Evolutionary conservation across 805 yeast species (phyloP).

Genomic region (Sungouiella thailandica): DNA sequence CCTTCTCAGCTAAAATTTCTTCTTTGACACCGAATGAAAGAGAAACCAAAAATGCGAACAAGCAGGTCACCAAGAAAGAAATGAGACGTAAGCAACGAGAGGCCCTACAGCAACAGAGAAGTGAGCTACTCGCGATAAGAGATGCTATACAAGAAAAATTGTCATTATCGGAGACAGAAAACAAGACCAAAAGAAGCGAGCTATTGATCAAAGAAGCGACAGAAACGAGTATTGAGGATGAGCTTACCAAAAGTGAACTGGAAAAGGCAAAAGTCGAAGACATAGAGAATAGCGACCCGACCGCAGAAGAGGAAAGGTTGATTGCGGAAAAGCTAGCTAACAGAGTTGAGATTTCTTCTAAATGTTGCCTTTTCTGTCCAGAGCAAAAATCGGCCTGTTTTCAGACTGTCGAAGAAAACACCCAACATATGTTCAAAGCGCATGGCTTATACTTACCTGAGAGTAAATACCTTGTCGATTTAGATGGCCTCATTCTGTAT

Average conservation of each 20-base stretch:
- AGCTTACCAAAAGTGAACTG: constrained; percentile 1
- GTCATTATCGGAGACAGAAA: constrained; percentile 29
- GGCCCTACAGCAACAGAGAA: constrained; percentile 44
- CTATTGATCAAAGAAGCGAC: constrained; percentile 3
- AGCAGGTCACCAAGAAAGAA: constrained; percentile 44
- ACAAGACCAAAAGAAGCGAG: constrained; percentile 15
- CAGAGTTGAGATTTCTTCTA: constrained; percentile 43
- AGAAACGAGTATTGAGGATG: neutral
- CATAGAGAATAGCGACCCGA: constrained; percentile 13
- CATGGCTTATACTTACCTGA: constrained; percentile 93
- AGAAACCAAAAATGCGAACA: constrained; percentile 20
- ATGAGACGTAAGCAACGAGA: constrained; percentile 47
- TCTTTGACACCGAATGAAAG: constrained; percentile 11
- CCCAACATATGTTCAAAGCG: constrained; percentile 68
- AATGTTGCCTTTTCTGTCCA: constrained; percentile 49
- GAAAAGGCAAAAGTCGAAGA: no score
- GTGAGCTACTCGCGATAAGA: constrained; percentile 29
- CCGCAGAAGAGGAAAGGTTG: constrained; percentile 38
- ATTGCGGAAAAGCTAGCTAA: constrained; percentile 42
- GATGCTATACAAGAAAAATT: constrained; percentile 38
- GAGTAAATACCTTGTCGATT: constrained; percentile 58
- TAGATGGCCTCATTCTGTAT: constrained; percentile 67
- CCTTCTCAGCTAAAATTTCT: constrained; percentile 20
- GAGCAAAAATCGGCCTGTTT: constrained; percentile 30
- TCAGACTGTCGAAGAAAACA: constrained; percentile 35